A percentile compares a stretch with the other conserved stretches of the same genome.
Evolutionary conservation across 805 yeast genomes (phyloP).

Genomic region (Pichia sporocuriosa): DNA sequence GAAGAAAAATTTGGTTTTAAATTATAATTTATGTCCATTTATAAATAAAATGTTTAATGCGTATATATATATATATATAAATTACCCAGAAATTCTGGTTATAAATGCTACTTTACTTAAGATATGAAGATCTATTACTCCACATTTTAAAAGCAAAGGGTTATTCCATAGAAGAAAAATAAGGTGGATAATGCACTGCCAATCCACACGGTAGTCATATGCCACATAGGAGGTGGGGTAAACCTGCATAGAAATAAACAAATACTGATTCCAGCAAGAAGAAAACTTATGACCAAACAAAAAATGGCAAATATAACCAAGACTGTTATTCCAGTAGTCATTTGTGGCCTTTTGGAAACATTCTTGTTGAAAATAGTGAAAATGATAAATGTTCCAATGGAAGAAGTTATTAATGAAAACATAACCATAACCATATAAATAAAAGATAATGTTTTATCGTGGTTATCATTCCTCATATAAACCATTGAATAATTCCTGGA

Average conservation of each 20-base stretch:
- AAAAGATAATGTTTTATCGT: slow-evolving; percentile 39
- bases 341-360: slow-evolving; percentile 8
- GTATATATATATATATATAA: too few relatives aligned
- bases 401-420: slow-evolving; percentile 35
- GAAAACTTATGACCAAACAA: slow-evolving; percentile 30
- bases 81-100: too few relatives aligned
- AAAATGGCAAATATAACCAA: slow-evolving; percentile 36
- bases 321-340: slow-evolving; percentile 15
- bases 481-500: slow-evolving; percentile 12
- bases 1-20: slow-evolving; percentile 29
- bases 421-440: slow-evolving; percentile 36
- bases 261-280: slow-evolving; percentile 37
- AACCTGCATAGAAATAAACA: slow-evolving; percentile 39
- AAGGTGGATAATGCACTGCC: slow-evolving; percentile 34
- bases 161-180: slow-evolving; percentile 37
- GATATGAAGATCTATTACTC: too few relatives aligned
- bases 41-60: too few relatives aligned
- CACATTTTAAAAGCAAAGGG: slow-evolving; percentile 15
- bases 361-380: slow-evolving; percentile 16
- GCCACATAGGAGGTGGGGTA: slow-evolving; percentile 33
- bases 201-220: slow-evolving; percentile 37
- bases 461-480: slow-evolving; percentile 23
- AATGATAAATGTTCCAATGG: slow-evolving; percentile 36
- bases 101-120: too few relatives aligned
- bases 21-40: neutral